phyloP scores from a whole-genome alignment of 1,139 yeast genomes.

The Diutina rugosa region DNA sequence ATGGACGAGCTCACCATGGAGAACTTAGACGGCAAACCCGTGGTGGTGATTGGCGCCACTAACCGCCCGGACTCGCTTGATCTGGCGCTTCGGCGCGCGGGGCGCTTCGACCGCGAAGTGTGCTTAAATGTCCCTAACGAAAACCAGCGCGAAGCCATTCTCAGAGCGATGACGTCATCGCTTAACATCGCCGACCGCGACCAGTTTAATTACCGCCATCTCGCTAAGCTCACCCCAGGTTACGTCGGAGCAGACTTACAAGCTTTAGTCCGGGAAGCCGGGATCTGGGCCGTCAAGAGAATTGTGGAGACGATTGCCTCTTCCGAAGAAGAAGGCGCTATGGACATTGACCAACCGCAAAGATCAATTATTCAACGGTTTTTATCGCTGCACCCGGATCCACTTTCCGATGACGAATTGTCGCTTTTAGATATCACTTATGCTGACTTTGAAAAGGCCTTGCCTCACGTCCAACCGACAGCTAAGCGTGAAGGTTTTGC shows the following conservation, averaged over 20 bases:
- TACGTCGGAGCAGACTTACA: conserved; percentile 96
- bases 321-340: neutral
- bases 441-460: conserved; percentile 70
- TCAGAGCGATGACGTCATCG: conserved; percentile 56
- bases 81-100: conserved; percentile 35
- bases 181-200: conserved; percentile 53
- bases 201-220: conserved; percentile 46
- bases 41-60: conserved; percentile 40
- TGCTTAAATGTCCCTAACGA: conserved; percentile 86
- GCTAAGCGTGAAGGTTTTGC: conserved; percentile 98
- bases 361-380: conserved; percentile 42
- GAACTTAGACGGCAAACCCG: conserved; percentile 87
- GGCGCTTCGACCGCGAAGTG: conserved; percentile 36
- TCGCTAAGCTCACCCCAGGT: conserved; percentile 94
- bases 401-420: conserved; percentile 63
- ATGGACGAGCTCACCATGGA: conserved; percentile 87
- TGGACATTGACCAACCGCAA: neutral
- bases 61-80: conserved; percentile 37
- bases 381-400: conserved; percentile 61
- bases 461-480: conserved; percentile 93
- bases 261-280: conserved; percentile 91
- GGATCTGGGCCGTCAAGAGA: conserved; percentile 86
- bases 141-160: conserved; percentile 61
- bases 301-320: conserved; percentile 43
- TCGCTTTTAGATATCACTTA: conserved; percentile 62